Base-by-base conservation (phyloP, 1,284 basidiomycete species). In the Irpex sp. region DNA sequence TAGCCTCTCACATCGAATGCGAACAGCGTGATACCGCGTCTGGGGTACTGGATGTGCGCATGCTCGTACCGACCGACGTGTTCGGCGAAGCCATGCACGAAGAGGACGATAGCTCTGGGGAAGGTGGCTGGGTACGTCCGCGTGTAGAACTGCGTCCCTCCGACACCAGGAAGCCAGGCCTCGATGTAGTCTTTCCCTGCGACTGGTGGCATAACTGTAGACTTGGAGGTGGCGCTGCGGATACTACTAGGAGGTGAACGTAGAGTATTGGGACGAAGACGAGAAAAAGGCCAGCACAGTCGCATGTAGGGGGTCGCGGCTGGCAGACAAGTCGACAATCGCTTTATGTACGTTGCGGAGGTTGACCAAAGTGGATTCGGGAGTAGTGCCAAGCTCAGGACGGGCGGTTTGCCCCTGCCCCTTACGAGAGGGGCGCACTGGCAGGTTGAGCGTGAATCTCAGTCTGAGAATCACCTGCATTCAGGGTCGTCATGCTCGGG, bases 1-100 rank as follows among this genome's bases (percentile, higher is more conserved):
- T 90, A 95, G 0, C 94, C 94, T 57, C 94, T 84, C 75, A 93
- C 89, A 77, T 96, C 94, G 69, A 84, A 93, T 0, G 91, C 80
- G 65, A 93, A 87, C 33, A 94, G 78, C 23, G 82, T 81, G 66
- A 93, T 80, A 1, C 82, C 85, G 21, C 77, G 77, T 21, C 79
- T 74, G 7, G 86, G 76, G 65, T 86, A 80, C 65, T 78, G 69
- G 19, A 80, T 78, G 72, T 94, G 91, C 63, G 87, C 85, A 61
- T 85, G 78, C 52, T 84, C 79, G 68, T 93, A 93, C 61, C 89
- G 87, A n/a, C 79, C 86, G 61, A 88, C 78, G 70, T 93, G 91
- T 68, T 94, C 92, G 28, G 82, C 82, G 71, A 93, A 94, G 52
- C 93, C 94, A 70, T 96, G 94, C 9, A 93, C 74, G 72, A 93